phyloP scores from a whole-genome alignment of 2,329 filamentous ascomycete species.

The Fulvia fulva region DNA sequence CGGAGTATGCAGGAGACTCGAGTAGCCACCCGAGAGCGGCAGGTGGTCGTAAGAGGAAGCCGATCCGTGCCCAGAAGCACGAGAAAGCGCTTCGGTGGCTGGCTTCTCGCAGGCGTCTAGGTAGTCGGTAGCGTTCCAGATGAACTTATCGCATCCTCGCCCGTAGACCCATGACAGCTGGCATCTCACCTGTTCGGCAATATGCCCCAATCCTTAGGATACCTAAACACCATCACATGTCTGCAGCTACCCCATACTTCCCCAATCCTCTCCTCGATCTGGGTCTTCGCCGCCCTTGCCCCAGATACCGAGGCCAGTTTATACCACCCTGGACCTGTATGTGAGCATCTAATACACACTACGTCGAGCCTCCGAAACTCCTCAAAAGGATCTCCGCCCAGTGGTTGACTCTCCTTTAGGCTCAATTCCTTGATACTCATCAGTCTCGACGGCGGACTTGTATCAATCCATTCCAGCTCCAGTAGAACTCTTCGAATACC shows the following conservation, averaged over 20 bases:
- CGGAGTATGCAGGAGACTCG: not conserved
- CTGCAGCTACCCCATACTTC: not conserved
- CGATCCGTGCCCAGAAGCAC: not conserved
- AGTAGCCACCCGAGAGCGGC: not conserved
- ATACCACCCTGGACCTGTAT: not conserved
- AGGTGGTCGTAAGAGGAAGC: not conserved
- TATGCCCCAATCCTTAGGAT: conserved; percentile 5
- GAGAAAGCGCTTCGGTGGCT: not conserved
- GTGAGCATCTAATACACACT: not conserved
- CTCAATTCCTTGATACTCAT: not conserved
- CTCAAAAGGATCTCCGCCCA: conserved; percentile 2
- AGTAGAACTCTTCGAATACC: not conserved
- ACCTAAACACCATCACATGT: conserved; percentile 3
- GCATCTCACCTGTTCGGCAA: not conserved
- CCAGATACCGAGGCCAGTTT: conserved; percentile 1
- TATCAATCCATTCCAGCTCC: conserved; percentile 4
- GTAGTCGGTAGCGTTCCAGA: not conserved
- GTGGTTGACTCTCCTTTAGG: not conserved
- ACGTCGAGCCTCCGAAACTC: not conserved
- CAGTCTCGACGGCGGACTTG: not conserved
- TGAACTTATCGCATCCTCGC: not conserved
- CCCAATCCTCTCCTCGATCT: not conserved
- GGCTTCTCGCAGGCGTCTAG: not conserved
- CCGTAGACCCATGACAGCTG: no score
- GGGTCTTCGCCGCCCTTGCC: conserved; percentile 2